A percentile compares a stretch with the other conserved stretches of the same genome.
phyloP scores from a whole-genome alignment of 225 moss, liverwort and hornwort genomes.

The Polytrichum commune region DNA sequence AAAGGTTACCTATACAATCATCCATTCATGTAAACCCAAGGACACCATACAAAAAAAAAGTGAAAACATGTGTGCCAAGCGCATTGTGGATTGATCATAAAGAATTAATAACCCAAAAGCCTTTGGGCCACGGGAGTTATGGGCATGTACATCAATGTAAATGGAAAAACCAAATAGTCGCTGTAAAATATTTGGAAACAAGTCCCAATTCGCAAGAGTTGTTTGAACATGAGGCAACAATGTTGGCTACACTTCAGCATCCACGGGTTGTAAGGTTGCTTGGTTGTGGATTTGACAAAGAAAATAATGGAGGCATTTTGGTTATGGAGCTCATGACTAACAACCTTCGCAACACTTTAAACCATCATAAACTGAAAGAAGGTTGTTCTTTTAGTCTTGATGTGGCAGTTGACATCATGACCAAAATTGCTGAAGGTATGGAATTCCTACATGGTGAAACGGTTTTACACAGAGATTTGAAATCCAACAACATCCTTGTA shows the following conservation, averaged over 20 bases:
- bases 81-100: conserved; percentile 1
- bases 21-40: background rate
- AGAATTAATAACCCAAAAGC: background rate
- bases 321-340: conserved; percentile 16
- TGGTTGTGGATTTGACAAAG: conserved; percentile 2
- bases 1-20: background rate
- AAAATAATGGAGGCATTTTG: conserved; percentile 3
- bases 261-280: conserved; percentile 13
- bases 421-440: conserved; percentile 17
- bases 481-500: conserved; percentile 16
- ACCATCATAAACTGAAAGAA: background rate
- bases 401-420: conserved; percentile 18
- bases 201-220: background rate
- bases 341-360: conserved; percentile 2
- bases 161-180: conserved; percentile 9
- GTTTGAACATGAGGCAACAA: background rate
- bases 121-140: conserved; percentile 9
- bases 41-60: background rate
- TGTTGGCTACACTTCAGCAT: conserved; percentile 9
- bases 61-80: no score
- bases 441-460: conserved; percentile 6
- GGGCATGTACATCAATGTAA: conserved; percentile 5
- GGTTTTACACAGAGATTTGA: conserved; percentile 13
- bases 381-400: background rate
- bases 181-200: background rate